These are phyloP conservation scores for Wallacemonas sp. DNA, from an alignment of 208 protist species.

Conservation along the genomic window DNA sequence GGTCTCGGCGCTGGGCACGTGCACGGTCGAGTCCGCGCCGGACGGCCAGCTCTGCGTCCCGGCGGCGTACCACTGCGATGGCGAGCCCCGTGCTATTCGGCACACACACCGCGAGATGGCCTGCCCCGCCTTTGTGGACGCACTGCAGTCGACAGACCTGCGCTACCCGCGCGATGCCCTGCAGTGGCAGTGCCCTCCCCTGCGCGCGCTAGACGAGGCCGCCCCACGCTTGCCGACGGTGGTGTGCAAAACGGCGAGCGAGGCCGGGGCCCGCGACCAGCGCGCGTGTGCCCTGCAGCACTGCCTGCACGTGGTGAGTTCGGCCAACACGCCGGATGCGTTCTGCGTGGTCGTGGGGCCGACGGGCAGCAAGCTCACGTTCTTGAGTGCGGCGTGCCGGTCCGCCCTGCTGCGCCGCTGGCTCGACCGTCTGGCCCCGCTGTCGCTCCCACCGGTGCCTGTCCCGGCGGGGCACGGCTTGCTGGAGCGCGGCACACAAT, in stretches of 20 bases:
- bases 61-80: background rate
- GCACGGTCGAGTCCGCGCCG: constrained; percentile 29
- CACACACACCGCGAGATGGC: constrained; percentile 37
- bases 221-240: background rate
- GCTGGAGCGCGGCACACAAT: background rate
- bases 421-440: background rate
- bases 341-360: constrained; percentile 2
- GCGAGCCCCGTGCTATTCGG: constrained; percentile 10
- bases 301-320: background rate
- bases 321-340: background rate
- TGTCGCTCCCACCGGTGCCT: constrained; percentile 5
- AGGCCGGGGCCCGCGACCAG: background rate
- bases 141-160: constrained; percentile 33
- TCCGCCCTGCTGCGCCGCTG: background rate
- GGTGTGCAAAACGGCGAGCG: background rate
- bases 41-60: constrained; percentile 27
- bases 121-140: constrained; percentile 36
- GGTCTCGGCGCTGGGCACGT: constrained; percentile 78
- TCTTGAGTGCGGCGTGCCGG: background rate
- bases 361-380: background rate
- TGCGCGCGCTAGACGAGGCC: background rate
- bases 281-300: background rate
- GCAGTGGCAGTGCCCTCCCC: constrained; percentile 12
- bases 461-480: background rate
- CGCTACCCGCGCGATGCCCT: constrained; percentile 27